Evolutionary conservation across 2,329 filamentous ascomycete genomes (phyloP), one percentile per base, ranked within the genome.

Genomic region (Helotiales sp.): DNA sequence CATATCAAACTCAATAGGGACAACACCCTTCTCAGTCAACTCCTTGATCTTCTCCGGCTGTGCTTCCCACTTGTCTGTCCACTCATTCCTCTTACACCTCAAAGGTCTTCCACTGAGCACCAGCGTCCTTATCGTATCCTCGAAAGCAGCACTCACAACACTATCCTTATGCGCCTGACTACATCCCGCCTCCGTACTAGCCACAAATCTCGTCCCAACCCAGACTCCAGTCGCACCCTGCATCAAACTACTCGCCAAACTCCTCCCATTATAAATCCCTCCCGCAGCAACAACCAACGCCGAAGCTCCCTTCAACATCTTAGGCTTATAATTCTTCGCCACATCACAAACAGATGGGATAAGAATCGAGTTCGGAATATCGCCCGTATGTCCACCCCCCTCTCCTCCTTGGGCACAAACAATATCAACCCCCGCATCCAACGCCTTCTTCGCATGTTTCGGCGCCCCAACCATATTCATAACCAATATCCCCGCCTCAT

Each of bases 391-490:
- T 0, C 93, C 93, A 17, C 93, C 93, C 1, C 93, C 93, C 74
- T 98, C 93, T 52, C 91, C 91, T 47, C 93, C 93, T 77, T 98
- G 93, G 2, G 93, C 87, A 72, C 92, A 96, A 5, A 98, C 83
- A 63, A 97, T 87, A 74, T 98, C 93, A 9, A 96, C 91, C 42
- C 93, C 93, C 0, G 88, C 83, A 50, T 91, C 85, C 3, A 98
- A 78, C 2, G 93, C 93, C 77, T 97, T 97, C 72, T 88, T 83
- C 0, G 93, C 93, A 73, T 98, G 93, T 72, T 89, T 91, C 1
- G 93, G 93, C 67, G 93, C 90, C 0, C 93, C 93, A 19, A 97
- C 92, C 93, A 97, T 97, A 73, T 97, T 97, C 92, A 97, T 97
- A 33, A 97, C 81, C 58, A 96, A 71, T 38, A 98, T 89, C 0